A percentile compares a stretch with the other conserved stretches of the same genome.
These are phyloP conservation scores for Komagataella pastoris DNA, from an alignment of 805 yeast genomes.

Conservation along the genomic window DNA sequence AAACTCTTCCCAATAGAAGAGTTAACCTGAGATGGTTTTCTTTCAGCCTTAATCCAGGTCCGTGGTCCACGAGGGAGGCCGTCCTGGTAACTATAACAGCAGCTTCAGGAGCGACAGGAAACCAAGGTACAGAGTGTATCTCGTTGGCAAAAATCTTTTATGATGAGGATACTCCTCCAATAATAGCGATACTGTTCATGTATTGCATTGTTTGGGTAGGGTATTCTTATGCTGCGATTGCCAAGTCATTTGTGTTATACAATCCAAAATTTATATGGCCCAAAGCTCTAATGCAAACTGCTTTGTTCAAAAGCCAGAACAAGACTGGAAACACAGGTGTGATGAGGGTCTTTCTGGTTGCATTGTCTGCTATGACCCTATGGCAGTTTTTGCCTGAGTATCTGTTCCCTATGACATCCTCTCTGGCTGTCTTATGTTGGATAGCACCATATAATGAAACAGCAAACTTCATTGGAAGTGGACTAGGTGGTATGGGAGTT, in stretches of 20 bases:
- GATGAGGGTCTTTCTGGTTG: slow-evolving; percentile 24
- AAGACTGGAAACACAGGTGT: slow-evolving; percentile 10
- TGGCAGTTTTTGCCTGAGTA: slow-evolving; percentile 41
- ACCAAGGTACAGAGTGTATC: slow-evolving; percentile 31
- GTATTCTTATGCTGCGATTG: slow-evolving; percentile 38
- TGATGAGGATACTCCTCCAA: slow-evolving; percentile 20
- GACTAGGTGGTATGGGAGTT: slow-evolving; percentile 38
- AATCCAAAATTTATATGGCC: slow-evolving; percentile 40
- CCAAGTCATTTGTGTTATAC: slow-evolving; percentile 28
- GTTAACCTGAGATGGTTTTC: slow-evolving; percentile 7
- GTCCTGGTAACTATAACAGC: slow-evolving; percentile 39
- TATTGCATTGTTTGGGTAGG: slow-evolving; percentile 39
- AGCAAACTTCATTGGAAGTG: slow-evolving; percentile 34
- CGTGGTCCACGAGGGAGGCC: slow-evolving; percentile 42
- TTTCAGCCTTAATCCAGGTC: slow-evolving; percentile 35
- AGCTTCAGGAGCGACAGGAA: slow-evolving; percentile 38
- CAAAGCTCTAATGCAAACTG: slow-evolving; percentile 37
- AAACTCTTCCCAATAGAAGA: slow-evolving; percentile 21
- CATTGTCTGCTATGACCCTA: slow-evolving; percentile 18
- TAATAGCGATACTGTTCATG: slow-evolving; percentile 31
- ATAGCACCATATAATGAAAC: slow-evolving; percentile 27
- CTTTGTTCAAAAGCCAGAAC: slow-evolving; percentile 17
- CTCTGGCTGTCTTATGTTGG: slow-evolving; percentile 35
- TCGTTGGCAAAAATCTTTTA: slow-evolving; percentile 33
- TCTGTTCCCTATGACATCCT: slow-evolving; percentile 32